Evolutionary conservation across 2,329 filamentous ascomycete genomes (phyloP).

Genomic region (Balansia obtecta): DNA sequence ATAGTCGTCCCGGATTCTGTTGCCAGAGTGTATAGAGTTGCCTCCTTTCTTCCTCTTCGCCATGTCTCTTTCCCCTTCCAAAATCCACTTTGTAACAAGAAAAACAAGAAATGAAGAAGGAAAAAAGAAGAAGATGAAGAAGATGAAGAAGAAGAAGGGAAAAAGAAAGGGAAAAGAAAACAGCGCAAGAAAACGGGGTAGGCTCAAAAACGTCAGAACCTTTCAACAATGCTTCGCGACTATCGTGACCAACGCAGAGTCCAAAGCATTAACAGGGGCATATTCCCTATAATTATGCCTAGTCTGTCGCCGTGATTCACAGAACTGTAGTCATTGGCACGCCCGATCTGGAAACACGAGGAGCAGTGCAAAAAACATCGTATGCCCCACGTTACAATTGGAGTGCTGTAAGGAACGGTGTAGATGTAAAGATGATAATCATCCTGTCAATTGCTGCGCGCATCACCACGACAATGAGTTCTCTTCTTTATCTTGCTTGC

Average conservation of each 20-base stretch:
- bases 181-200: no score
- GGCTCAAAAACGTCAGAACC: no score
- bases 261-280: no score
- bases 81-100: neutral
- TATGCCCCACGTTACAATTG: no score
- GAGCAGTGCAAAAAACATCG: no score
- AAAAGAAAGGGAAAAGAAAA: neutral
- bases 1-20: slow-evolving; percentile 19
- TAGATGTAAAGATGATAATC: neutral
- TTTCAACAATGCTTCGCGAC: no score
- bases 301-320: neutral
- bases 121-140: neutral
- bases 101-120: slow-evolving; percentile 7
- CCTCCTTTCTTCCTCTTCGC: slow-evolving; percentile 10
- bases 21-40: slow-evolving; percentile 19
- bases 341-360: neutral
- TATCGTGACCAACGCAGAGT: no score
- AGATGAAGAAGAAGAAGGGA: neutral
- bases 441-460: neutral
- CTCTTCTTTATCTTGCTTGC: slow-evolving; percentile 15
- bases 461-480: no score
- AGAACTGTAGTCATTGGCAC: neutral
- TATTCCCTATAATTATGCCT: neutral
- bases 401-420: no score
- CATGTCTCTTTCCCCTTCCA: neutral